Base-by-base conservation (phyloP, 1,139 yeast genomes). In the Diutina mesorugosa region DNA sequence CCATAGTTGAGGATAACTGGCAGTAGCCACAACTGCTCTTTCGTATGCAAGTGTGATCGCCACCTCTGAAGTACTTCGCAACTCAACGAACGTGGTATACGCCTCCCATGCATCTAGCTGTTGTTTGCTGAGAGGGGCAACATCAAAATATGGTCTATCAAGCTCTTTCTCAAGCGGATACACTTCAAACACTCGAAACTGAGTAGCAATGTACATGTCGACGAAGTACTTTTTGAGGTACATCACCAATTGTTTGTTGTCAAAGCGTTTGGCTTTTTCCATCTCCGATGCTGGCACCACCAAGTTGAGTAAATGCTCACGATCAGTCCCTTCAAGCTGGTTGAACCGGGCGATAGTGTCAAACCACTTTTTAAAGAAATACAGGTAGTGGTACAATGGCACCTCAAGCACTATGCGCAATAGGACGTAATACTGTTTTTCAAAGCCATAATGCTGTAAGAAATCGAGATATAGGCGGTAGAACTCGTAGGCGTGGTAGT, bases 361-460 rank as follows among this genome's bases (percentile, higher is more conserved):
- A 46, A 81, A 67, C 66, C 80, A 73, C 12, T 59, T 59, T 51
- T 63, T 62, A 67, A 77, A 84, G 64, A 83, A 84, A 58, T 79
- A 76, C 14, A 87, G 79, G 67, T 83, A 90, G 62, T 90, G 89
- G 68, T 90, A 90, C 45, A 86, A 62, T 0, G 98, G 98, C 2
- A 87, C 71, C 61, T 84, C 89, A 9, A 88, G 67, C 9, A 86
- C 71, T 52, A 84, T 74, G 57, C 90, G 72, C 47, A 90, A 69
- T 12, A 90, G 65, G 54, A 71, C 60, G 58, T 76, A 77, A 59
- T 77, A 75, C 58, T 75, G 76, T 53, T 61, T 56, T n/a, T 61
- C 59, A 59, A 67, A 73, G 14, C 61, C 71, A 58, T 73, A 74
- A 57, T 68, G 73, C 64, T 65, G 77, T 71, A 74, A 68, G 59